A percentile compares a stretch with the other conserved stretches of the same genome.
Conservation (phyloP, 2,329 filamentous ascomycete genomes). For the Penicillium vulpinum region DNA sequence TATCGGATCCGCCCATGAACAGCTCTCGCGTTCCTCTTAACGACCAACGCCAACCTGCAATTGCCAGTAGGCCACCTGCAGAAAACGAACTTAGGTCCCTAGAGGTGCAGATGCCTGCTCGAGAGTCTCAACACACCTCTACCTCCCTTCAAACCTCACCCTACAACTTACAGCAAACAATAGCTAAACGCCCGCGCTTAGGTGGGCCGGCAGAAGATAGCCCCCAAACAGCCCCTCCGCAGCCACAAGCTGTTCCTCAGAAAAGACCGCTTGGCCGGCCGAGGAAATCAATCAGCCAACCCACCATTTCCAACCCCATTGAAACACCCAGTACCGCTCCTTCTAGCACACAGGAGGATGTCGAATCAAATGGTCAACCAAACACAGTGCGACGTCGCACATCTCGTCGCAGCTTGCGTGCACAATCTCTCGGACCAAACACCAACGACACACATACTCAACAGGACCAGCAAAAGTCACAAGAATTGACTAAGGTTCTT, state of each 20-base stretch:
- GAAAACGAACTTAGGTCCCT: background rate
- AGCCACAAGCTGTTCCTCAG: slow-evolving; percentile 7
- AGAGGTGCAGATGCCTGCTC: slow-evolving; percentile 12
- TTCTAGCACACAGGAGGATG: slow-evolving; percentile 4
- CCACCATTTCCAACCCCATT: slow-evolving; percentile 11
- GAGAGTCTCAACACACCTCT: background rate
- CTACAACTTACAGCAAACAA: slow-evolving; percentile 15
- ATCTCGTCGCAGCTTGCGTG: slow-evolving; percentile 16
- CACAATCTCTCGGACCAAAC: slow-evolving; percentile 10
- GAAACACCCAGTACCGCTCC: slow-evolving; percentile 17
- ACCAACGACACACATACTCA: background rate
- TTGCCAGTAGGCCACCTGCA: background rate
- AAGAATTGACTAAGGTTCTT: too few relatives aligned
- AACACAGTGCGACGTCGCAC: slow-evolving; percentile 7
- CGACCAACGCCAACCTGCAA: slow-evolving; percentile 3
- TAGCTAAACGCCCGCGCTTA: slow-evolving; percentile 35
- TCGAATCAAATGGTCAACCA: slow-evolving; percentile 1
- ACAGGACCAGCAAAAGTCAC: background rate
- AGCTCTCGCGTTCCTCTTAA: slow-evolving; percentile 30
- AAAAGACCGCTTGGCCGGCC: slow-evolving; percentile 28
- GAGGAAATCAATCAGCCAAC: slow-evolving; percentile 28
- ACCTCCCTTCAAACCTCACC: background rate
- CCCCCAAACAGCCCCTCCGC: slow-evolving; percentile 1
- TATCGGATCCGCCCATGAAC: slow-evolving; percentile 22
- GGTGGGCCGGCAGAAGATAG: slow-evolving; percentile 10